Evolutionary conservation across 495 filamentous ascomycete genomes (phyloP).

Genomic region (Pyrenula aspistea): DNA sequence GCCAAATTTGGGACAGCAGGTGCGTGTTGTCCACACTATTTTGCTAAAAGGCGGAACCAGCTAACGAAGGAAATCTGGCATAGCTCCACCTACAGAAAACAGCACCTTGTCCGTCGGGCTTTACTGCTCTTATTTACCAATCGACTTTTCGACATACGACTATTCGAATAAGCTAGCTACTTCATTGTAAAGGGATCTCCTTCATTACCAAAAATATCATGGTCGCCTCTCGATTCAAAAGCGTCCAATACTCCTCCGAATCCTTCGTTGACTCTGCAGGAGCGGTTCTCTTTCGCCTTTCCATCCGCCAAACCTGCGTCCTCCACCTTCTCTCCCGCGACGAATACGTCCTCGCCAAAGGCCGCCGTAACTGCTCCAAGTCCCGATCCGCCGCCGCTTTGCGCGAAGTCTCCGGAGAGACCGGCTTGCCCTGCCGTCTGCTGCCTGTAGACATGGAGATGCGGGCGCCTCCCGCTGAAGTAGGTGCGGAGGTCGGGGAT

Average conservation of each 20-base stretch:
- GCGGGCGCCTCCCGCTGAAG: slow-evolving; percentile 23
- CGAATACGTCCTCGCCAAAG: slow-evolving; percentile 35
- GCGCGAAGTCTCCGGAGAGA: slow-evolving; percentile 33
- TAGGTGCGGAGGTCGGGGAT: slow-evolving; percentile 17
- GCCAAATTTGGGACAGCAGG: too few species aligned
- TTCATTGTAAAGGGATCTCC: too few species aligned
- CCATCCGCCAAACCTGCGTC: slow-evolving; percentile 19
- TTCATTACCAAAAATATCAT: too few species aligned
- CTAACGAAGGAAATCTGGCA: too few species aligned
- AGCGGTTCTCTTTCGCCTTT: slow-evolving; percentile 25
- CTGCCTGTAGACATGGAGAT: slow-evolving; percentile 25
- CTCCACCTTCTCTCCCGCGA: slow-evolving; percentile 20
- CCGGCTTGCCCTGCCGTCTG: slow-evolving; percentile 26
- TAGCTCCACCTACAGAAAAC: too few species aligned
- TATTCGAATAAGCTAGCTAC: too few species aligned
- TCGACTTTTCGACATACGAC: too few species aligned
- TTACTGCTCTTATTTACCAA: too few species aligned
- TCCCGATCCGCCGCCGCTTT: slow-evolving; percentile 24
- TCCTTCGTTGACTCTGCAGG: slow-evolving; percentile 29
- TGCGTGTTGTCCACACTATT: too few species aligned
- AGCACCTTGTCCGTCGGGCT: too few species aligned
- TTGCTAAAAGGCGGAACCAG: too few species aligned
- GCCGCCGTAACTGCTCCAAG: slow-evolving; percentile 30
- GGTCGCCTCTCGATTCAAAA: not conserved
- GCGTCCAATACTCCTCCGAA: slow-evolving; percentile 3